Percentiles rank a stretch among this genome's conserved stretches.
Evolutionary conservation across 2,329 filamentous ascomycete genomes (phyloP).

Genomic region (Ilyonectria robusta): DNA sequence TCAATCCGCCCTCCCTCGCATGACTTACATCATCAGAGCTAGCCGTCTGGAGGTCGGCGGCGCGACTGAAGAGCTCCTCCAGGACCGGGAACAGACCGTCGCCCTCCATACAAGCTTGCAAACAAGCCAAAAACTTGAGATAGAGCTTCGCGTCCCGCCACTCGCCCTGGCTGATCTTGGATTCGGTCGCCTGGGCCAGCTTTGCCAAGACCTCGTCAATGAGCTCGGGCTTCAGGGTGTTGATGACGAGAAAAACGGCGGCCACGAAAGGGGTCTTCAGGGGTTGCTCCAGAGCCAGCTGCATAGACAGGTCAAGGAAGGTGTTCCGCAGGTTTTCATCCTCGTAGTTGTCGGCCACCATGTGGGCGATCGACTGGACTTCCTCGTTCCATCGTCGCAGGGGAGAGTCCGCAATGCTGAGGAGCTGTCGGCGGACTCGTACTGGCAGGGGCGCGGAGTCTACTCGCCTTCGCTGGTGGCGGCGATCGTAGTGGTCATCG

Average conservation of each 20-base stretch:
- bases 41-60: slow-evolving; percentile 93
- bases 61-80: slow-evolving; percentile 90
- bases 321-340: slow-evolving; percentile 81
- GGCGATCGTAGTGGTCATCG: slow-evolving; percentile 83
- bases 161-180: slow-evolving; percentile 77
- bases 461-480: slow-evolving; percentile 80
- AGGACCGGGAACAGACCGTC: slow-evolving; percentile 89
- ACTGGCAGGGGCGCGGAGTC: slow-evolving; percentile 78
- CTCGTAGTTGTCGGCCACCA: slow-evolving; percentile 87
- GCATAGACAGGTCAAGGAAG: slow-evolving; percentile 81
- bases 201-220: slow-evolving; percentile 78
- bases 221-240: slow-evolving; percentile 83
- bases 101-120: slow-evolving; percentile 84
- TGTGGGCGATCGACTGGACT: slow-evolving; percentile 79
- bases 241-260: slow-evolving; percentile 84
- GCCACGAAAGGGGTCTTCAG: slow-evolving; percentile 98
- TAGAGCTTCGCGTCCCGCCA: slow-evolving; percentile 95
- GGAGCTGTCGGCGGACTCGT: slow-evolving; percentile 82
- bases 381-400: slow-evolving; percentile 85
- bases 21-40: slow-evolving; percentile 89
- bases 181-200: slow-evolving; percentile 73
- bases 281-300: slow-evolving; percentile 89
- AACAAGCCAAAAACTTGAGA: slow-evolving; percentile 88
- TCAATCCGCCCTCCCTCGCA: background rate
- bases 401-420: slow-evolving; percentile 86